Evolutionary conservation across 1,284 basidiomycete genomes (phyloP), one percentile per base, ranked within the genome.

Genomic region (Ustilago shanxiensis): DNA sequence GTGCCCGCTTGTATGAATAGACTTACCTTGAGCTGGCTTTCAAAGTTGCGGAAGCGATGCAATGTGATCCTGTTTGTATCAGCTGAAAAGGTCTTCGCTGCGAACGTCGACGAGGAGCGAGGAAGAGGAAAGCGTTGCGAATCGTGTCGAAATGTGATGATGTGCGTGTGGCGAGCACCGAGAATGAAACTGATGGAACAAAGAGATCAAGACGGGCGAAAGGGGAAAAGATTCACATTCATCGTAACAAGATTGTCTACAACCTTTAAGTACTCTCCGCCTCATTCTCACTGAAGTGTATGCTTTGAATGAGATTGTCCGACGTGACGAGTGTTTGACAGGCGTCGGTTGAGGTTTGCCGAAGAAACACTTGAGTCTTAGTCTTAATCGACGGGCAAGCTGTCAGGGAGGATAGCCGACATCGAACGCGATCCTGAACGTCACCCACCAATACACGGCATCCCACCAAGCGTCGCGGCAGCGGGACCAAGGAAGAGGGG

Each of bases 321-420:
- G 49, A 28, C 49, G 49, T 29, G 24, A 29, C 49, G n/a, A n/a
- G n/a, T 26, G 31, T 50, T 26, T 24, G 49, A 26, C 16, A 50
- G 49, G 49, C 49, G 20, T 20, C 2, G n/a, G 41, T 1, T 20
- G n/a, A 44, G 20, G n/a, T 44, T 44, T 44, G 41, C 41, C n/a
- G 41, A 44, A 44, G 41, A 44, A 44, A 22, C 41, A 44, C n/a
- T n/a, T 7, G 20, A 20, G 41, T 44, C 41, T 44, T 44, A 11
- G 20, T 44, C 41, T 44, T 22, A 44, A 44, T 20, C 41, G 18
- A 44, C 7, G 7, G n/a, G 41, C 18, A 14, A 50, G 26, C 49
- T 50, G 49, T 50, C 49, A 50, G 49, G 49, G 49, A 24, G 49
- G 9, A 29, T 29, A 50, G 49, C 49, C 49, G 49, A 50, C 7